Percentiles rank a stretch among this genome's conserved stretches.
phyloP scores from a whole-genome alignment of 1,284 basidiomycete species.

The Pseudozyma flocculosa region DNA sequence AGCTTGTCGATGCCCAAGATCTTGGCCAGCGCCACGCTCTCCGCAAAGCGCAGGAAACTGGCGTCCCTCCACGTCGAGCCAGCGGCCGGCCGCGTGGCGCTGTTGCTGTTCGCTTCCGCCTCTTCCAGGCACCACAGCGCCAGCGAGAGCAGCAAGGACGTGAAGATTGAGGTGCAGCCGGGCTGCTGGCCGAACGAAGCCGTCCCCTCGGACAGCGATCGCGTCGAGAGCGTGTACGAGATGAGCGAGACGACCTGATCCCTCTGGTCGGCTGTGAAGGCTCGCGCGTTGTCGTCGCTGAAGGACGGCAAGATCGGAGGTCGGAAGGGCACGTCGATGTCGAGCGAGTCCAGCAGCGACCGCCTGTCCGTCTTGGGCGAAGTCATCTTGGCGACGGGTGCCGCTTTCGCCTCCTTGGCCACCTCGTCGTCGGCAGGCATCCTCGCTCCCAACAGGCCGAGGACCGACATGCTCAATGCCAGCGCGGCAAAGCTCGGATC shows the following conservation, averaged over 20 bases:
- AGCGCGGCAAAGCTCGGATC: constrained; percentile 35
- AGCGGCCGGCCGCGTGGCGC: not conserved
- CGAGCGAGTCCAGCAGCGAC: not conserved
- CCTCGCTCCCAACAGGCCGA: constrained; percentile 16
- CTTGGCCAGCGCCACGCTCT: constrained; percentile 39
- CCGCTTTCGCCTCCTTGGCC: too few relatives aligned
- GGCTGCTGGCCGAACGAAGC: constrained; percentile 26
- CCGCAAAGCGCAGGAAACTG: constrained; percentile 29
- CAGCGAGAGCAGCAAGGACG: constrained; percentile 32
- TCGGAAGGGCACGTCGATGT: not conserved
- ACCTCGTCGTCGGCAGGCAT: too few relatives aligned
- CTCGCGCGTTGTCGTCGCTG: too few relatives aligned
- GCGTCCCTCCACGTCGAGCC: constrained; percentile 20
- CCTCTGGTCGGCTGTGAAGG: not conserved
- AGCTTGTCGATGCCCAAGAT: constrained; percentile 27
- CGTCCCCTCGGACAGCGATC: not conserved
- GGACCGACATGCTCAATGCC: constrained; percentile 36
- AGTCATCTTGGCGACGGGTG: too few relatives aligned
- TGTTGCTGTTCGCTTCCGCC: not conserved
- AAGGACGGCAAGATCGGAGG: not conserved
- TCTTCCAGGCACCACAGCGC: constrained; percentile 26
- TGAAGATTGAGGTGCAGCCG: constrained; percentile 20
- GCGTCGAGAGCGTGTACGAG: not conserved
- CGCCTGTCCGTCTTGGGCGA: not conserved
- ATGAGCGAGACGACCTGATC: not conserved